phyloP scores from a whole-genome alignment of 495 filamentous ascomycete genomes.

The Lepidopterella palustris region DNA sequence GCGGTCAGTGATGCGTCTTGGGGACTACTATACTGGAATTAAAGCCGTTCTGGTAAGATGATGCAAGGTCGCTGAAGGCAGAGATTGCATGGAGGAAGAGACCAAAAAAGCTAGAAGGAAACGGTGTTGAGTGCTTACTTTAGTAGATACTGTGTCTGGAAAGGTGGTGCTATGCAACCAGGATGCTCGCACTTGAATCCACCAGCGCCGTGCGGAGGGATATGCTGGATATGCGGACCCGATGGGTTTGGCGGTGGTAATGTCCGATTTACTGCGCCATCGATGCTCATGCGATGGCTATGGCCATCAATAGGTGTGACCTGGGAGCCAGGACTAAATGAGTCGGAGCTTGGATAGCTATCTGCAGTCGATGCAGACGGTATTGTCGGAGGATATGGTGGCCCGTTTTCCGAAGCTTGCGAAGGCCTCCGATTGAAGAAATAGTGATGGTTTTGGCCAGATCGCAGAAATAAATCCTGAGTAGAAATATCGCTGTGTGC shows the following conservation, averaged over 20 bases:
- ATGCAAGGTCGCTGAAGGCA: background rate
- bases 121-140: slow-evolving; percentile 49
- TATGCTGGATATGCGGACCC: slow-evolving; percentile 27
- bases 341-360: slow-evolving; percentile 32
- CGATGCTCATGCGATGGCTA: slow-evolving; percentile 26
- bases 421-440: slow-evolving; percentile 31
- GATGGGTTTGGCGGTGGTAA: slow-evolving; percentile 29
- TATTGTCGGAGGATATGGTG: slow-evolving; percentile 23
- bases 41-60: background rate
- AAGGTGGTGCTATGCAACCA: slow-evolving; percentile 76
- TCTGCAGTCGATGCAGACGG: slow-evolving; percentile 30
- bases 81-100: background rate
- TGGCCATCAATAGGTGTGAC: slow-evolving; percentile 26
- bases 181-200: slow-evolving; percentile 59
- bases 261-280: slow-evolving; percentile 24
- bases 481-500: slow-evolving; percentile 25
- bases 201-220: slow-evolving; percentile 26
- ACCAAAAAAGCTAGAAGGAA: background rate
- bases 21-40: background rate
- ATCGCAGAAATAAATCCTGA: slow-evolving; percentile 26
- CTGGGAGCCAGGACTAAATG: slow-evolving; percentile 30
- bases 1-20: background rate
- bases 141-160: slow-evolving; percentile 83
- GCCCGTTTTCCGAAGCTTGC: slow-evolving; percentile 28
- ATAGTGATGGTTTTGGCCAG: slow-evolving; percentile 17